phyloP scores from a whole-genome alignment of 352 stramenopile genomes.

The Globisporangium paroecandrum region DNA sequence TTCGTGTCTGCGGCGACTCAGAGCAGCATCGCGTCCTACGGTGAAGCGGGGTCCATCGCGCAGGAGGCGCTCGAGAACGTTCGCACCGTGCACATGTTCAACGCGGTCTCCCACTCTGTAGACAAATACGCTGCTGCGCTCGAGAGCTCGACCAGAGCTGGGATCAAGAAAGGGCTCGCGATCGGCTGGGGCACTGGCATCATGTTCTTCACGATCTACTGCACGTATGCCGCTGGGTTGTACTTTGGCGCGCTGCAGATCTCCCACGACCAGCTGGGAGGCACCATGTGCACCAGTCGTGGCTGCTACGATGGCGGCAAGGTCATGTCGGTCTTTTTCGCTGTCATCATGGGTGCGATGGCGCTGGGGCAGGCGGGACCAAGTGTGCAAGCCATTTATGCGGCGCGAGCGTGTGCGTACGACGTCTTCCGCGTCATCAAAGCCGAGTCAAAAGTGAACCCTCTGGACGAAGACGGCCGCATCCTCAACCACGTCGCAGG shows the following conservation, averaged over 20 bases:
- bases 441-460: slow-evolving; percentile 50
- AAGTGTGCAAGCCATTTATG: slow-evolving; percentile 52
- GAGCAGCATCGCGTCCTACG: slow-evolving; percentile 51
- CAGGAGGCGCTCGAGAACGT: slow-evolving; percentile 72
- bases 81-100: slow-evolving; percentile 79
- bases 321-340: slow-evolving; percentile 72
- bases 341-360: slow-evolving; percentile 70
- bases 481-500: slow-evolving; percentile 27
- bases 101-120: slow-evolving; percentile 53
- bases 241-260: slow-evolving; percentile 74
- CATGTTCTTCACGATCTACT: slow-evolving; percentile 67
- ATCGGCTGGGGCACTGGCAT: slow-evolving; percentile 56
- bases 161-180: slow-evolving; percentile 47
- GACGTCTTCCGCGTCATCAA: slow-evolving; percentile 72
- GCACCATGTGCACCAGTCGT: slow-evolving; percentile 30
- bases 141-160: slow-evolving; percentile 35
- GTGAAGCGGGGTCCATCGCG: slow-evolving; percentile 55
- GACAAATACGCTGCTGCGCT: slow-evolving; percentile 57
- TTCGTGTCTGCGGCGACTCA: slow-evolving; percentile 47
- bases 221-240: slow-evolving; percentile 75
- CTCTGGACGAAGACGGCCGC: slow-evolving; percentile 27
- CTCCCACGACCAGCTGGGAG: slow-evolving; percentile 45
- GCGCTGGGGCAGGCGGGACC: slow-evolving; percentile 64
- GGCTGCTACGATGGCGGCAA: slow-evolving; percentile 61
- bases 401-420: slow-evolving; percentile 52